Evolutionary conservation across 306 rosid genomes (phyloP), one percentile per base, ranked within the genome.

Genomic region (Vicia faba): DNA sequence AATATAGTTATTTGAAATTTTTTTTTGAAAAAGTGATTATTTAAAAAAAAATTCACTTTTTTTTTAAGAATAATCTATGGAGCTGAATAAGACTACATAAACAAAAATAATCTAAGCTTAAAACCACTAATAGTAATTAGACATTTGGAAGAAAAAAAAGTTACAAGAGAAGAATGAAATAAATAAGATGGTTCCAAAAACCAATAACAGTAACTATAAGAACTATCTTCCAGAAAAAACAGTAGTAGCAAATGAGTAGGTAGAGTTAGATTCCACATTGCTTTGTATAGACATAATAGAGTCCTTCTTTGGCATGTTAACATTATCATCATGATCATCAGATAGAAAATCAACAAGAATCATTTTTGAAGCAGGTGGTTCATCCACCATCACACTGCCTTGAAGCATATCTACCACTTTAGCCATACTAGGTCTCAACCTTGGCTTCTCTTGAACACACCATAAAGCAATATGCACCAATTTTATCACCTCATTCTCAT

Each of bases 371-470:
- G 83, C 86, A 4, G 97, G 97, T 15, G 96, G 96, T 46, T 80
- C 80, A 11, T 86, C 91, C 64, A 84, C 83, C 13, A 48, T 40
- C 25, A 68, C 74, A 2, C 87, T 79, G 1, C 89, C 86, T 74
- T 91, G 96, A 5, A 88, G 87, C 93, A 91, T 85, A 19, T 91
- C 96, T 67, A 84, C 83, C 74, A 91, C 97, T 13, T 39, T 39
- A 5, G 68, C 60, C 87, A 88, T 86, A 19, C 64, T 79, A 33
- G 97, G 97, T 68, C 97, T 72, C 38, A 81, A 16, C 38, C 86
- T 73, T 38, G 93, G 85, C 78, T 48, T 80, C 79, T 91, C 96
- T 64, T 88, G 97, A 5, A 84, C 86, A 15, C 97, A 91, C 96
- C 97, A 91, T 18, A 91, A 45, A 11, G 89, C 97, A 53, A 86